These are phyloP conservation scores for Acacia acuminata DNA, from an alignment of 306 rosid species.

Conservation along the genomic window DNA sequence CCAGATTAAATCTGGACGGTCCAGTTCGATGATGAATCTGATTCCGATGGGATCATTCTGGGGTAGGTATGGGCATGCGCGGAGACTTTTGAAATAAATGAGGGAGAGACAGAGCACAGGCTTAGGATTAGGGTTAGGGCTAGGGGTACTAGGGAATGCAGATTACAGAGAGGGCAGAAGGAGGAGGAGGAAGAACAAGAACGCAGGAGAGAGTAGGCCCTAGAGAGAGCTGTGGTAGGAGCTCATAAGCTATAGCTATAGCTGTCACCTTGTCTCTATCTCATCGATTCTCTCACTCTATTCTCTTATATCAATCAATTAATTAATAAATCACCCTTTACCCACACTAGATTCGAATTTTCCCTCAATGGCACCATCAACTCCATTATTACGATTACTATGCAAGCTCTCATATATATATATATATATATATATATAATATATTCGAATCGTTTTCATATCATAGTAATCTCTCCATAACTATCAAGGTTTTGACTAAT, in stretches of 20 bases:
- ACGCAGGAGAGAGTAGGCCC: slow-evolving; percentile 38
- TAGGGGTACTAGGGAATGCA: background rate
- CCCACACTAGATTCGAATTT: background rate
- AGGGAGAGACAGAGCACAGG: slow-evolving; percentile 6
- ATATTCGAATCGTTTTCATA: background rate
- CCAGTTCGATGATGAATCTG: too few relatives aligned
- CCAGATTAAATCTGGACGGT: too few relatives aligned
- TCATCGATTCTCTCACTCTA: background rate
- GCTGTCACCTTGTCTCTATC: background rate
- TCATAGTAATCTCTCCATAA: background rate
- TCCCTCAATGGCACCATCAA: background rate
- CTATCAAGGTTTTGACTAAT: background rate
- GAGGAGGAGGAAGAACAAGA: background rate
- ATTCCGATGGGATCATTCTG: background rate
- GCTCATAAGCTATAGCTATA: background rate
- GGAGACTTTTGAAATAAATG: background rate
- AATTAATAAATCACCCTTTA: background rate
- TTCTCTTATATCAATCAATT: too few relatives aligned
- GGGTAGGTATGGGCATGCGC: background rate
- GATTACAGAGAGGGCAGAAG: slow-evolving; percentile 5
- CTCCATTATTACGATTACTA: background rate
- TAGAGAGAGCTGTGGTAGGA: slow-evolving; percentile 35
- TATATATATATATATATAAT: too few relatives aligned
- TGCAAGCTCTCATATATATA: too few relatives aligned
- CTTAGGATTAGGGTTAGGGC: background rate